Evolutionary conservation across 805 yeast species (phyloP), one percentile per base, ranked within the genome.

Genomic region (Candida coquimbonensis): DNA sequence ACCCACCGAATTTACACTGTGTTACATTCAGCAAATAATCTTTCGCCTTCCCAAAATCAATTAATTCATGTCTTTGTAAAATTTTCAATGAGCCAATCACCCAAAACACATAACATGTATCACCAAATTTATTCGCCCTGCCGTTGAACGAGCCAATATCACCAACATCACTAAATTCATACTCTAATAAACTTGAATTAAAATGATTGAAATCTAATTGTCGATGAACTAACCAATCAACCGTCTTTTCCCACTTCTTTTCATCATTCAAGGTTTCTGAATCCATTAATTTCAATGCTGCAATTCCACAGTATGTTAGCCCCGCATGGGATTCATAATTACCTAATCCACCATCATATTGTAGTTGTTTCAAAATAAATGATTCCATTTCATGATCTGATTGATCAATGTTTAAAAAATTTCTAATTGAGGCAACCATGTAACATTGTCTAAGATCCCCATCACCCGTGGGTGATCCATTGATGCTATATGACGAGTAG

Each of bases 51-150:
- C 60, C 57, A 7, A 47, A 33, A 49, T 80, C 68, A 1, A 75
- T 52, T 13, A 78, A 56, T 0, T 48, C 46, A 13, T 58, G 53
- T 12, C 16, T 12, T 8, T 16, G 4, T 2, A 44, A 16, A n/a
- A 47, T 16, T 21, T 32, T 36, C 49, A 87, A 65, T 5, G 87
- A 68, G 2, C 78, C 90, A 14, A 79, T 55, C 39, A 78, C 75
- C 96, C 96, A 89, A 72, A 88, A 89, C 7, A 83, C 76, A 58
- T 89, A 89, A 66, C 97, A 89, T 0, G 95, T 83, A 62, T 89
- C 97, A 4, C 84, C 84, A 47, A 72, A 74, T 61, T 89, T 89
- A 61, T 87, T 87, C n/a, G 77, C 80, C 40, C 97, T 70, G 1
- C 97, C 97, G 61, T 88, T 87, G 59, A 86, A 80, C 0, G 91